Evolutionary conservation across 2,329 filamentous ascomycete species (phyloP).

Genomic region (Aspergillus quadricinctus): DNA sequence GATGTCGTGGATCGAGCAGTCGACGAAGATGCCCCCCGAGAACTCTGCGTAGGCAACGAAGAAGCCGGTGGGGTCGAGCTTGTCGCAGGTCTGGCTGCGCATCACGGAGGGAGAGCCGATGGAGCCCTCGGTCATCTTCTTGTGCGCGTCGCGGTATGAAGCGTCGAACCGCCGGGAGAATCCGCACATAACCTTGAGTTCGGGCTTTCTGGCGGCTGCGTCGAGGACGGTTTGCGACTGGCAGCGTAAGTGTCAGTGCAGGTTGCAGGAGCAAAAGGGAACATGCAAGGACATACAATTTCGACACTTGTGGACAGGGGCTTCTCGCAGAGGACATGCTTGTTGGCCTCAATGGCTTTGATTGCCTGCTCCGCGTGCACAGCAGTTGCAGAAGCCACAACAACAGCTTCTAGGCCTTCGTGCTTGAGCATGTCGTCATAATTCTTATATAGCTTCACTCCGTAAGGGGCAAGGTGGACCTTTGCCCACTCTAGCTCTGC

Average conservation of each 20-base stretch:
- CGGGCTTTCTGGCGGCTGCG: slow-evolving; percentile 47
- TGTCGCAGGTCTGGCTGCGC: slow-evolving; percentile 64
- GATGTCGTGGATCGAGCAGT: slow-evolving; percentile 68
- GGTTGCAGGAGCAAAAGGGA: not conserved
- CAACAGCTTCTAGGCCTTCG: slow-evolving; percentile 51
- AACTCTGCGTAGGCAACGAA: slow-evolving; percentile 64
- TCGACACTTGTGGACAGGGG: slow-evolving; percentile 53
- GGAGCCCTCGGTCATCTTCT: slow-evolving; percentile 48
- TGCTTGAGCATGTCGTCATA: slow-evolving; percentile 57
- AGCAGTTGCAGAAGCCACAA: slow-evolving; percentile 52
- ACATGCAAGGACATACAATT: slow-evolving; percentile 41
- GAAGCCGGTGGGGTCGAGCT: slow-evolving; percentile 61
- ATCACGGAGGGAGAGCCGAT: slow-evolving; percentile 60
- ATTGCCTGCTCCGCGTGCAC: slow-evolving; percentile 56
- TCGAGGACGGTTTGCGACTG: slow-evolving; percentile 59
- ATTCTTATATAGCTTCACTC: slow-evolving; percentile 50
- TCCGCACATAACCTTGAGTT: slow-evolving; percentile 58
- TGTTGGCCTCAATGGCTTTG: slow-evolving; percentile 51
- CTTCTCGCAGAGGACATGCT: slow-evolving; percentile 57
- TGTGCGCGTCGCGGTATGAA: slow-evolving; percentile 56
- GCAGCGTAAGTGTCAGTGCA: not conserved
- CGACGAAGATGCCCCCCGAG: slow-evolving; percentile 66
- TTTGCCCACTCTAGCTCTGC: slow-evolving; percentile 49
- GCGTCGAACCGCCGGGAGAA: slow-evolving; percentile 59
- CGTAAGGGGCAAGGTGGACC: slow-evolving; percentile 47